Evolutionary conservation across 495 filamentous ascomycete species (phyloP), one percentile per base, ranked within the genome.

Genomic region (Aspergillus egyptiacus): DNA sequence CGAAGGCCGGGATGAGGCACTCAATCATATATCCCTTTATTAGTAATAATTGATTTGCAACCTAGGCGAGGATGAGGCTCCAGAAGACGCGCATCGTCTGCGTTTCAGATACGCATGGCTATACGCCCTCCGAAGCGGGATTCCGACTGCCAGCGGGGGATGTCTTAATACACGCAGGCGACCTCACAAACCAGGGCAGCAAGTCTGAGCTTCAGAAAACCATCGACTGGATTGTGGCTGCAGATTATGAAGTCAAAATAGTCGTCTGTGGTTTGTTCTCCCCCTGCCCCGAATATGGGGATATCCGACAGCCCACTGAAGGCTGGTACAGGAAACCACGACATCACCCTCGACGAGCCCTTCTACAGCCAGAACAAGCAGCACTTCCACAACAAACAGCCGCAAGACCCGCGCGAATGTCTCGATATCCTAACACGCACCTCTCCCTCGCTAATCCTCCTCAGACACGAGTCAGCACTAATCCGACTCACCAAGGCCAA

Each of bases 291-390:
- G 35, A 13, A 8, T 13, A 33, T 13, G 18, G 32, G 38, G 11
- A 5, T 31, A 10, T 10, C n/a, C 11, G 37, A 14, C 22, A 24
- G 14, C 24, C 11, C 40, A 25, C 41, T 46, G 23, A 20, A 28
- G 8, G 14, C 33, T 15, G 2, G 33, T 15, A 37, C 50, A 87
- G 85, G 86, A 19, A 93, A 91, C 58, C 87, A 93, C 58, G 87
- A 93, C 55, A 71, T 90, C 39, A 86, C 84, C 0, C 69, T 93
- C 4, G 86, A 91, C 60, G 47, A 58, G 15, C 55, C 62, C 0
- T 86, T 89, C 65, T 85, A 85, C 55, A 53, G 67, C 2, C 58
- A 80, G 24, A 65, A 84, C 50, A 78, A 80, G 3, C 49, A 63
- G 0, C 70, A 69, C 36, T 83, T 84, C 55, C 82, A 85, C 55